These are phyloP conservation scores for Angomonas ambiguus DNA, from an alignment of 208 protist species.

Conservation along the genomic window DNA sequence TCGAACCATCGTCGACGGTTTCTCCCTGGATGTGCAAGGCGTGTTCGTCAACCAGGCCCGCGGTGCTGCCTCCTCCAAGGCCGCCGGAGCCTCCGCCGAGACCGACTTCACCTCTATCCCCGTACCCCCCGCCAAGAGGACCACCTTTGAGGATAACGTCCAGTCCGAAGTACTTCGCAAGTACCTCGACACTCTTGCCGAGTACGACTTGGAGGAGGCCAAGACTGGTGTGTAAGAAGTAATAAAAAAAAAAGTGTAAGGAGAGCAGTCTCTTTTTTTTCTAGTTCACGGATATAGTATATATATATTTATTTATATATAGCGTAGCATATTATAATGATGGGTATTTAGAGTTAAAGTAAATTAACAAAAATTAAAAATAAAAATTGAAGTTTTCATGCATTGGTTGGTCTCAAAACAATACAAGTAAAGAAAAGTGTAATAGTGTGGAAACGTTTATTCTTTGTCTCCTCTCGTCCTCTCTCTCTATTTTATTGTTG, in stretches of 20 bases:
- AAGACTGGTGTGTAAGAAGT: slow-evolving; percentile 73
- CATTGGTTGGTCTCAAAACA: slow-evolving; percentile 3
- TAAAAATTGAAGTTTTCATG: neutral
- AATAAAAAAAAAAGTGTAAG: neutral
- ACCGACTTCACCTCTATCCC: slow-evolving; percentile 84
- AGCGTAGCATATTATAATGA: neutral
- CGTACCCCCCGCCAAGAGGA: slow-evolving; percentile 41
- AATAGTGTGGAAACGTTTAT: neutral
- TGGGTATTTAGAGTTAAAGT: neutral
- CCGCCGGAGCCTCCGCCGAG: slow-evolving; percentile 29
- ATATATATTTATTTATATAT: slow-evolving; percentile 3
- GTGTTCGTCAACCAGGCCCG: slow-evolving; percentile 74
- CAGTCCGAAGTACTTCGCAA: slow-evolving; percentile 83
- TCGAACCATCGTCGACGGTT: slow-evolving; percentile 79
- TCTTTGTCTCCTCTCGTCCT: neutral
- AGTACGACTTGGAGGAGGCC: slow-evolving; percentile 83
- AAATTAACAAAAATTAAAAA: slow-evolving; percentile 5
- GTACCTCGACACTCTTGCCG: slow-evolving; percentile 78
- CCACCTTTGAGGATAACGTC: slow-evolving; percentile 82
- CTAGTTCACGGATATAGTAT: neutral
- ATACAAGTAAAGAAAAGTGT: neutral
- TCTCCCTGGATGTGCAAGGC: slow-evolving; percentile 81
- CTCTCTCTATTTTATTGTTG: slow-evolving; percentile 4
- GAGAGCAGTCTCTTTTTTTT: slow-evolving; percentile 12
- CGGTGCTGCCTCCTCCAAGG: slow-evolving; percentile 38